A percentile compares a stretch with the other conserved stretches of the same genome.
These are phyloP conservation scores for Furcasterigmium sp. DNA, from an alignment of 2,329 filamentous ascomycete genomes.

Conservation along the genomic window DNA sequence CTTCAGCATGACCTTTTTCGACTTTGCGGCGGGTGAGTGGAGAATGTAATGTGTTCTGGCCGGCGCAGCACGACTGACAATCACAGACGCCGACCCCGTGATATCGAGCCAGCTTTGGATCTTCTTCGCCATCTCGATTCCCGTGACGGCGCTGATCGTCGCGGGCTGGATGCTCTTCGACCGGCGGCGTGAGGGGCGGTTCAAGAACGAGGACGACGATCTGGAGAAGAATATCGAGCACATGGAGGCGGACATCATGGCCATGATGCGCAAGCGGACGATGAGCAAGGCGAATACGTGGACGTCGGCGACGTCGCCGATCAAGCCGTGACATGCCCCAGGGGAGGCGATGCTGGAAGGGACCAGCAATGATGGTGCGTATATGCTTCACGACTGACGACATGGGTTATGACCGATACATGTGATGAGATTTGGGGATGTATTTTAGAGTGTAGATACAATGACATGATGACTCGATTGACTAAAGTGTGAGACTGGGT, in stretches of 20 bases:
- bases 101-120: conserved; percentile 54
- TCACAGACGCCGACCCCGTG: conserved; percentile 26
- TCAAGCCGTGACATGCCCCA: conserved; percentile 12
- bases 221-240: conserved; percentile 49
- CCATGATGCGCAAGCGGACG: conserved; percentile 48
- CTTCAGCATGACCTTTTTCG: conserved; percentile 64
- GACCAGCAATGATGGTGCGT: neutral
- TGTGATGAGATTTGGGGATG: neutral
- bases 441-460: neutral
- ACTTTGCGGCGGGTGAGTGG: conserved; percentile 45
- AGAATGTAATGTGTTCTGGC: no score
- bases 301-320: conserved; percentile 32
- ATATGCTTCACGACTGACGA: conserved; percentile 3
- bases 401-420: neutral
- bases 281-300: conserved; percentile 52
- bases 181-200: conserved; percentile 40
- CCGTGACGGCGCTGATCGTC: conserved; percentile 51
- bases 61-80: no score
- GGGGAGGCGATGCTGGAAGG: neutral
- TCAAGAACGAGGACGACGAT: conserved; percentile 42
- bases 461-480: no score
- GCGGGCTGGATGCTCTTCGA: conserved; percentile 51
- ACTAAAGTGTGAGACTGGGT: no score
- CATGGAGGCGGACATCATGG: conserved; percentile 54
- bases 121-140: conserved; percentile 57